A percentile compares a stretch with the other conserved stretches of the same genome.
Evolutionary conservation across 2,329 filamentous ascomycete species (phyloP).

Genomic region (Phaeoacremonium minimum): DNA sequence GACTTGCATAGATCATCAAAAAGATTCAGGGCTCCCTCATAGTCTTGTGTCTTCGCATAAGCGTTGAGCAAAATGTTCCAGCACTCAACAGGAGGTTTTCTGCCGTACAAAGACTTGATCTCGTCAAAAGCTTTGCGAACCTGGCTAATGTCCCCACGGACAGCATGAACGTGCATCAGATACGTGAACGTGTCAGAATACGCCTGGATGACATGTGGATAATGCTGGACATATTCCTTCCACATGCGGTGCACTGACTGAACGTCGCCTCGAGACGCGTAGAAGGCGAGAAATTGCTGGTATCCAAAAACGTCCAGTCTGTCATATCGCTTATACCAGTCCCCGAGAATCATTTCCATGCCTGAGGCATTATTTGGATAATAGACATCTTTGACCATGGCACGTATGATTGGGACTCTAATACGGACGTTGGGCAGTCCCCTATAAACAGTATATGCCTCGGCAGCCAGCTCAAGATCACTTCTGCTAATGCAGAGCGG

Average conservation of each 20-base stretch:
- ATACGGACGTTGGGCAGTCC: conserved; percentile 31
- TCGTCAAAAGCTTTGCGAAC: conserved; percentile 58
- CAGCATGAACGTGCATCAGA: conserved; percentile 68
- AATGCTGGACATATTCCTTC: conserved; percentile 32
- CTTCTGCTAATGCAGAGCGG: conserved; percentile 18
- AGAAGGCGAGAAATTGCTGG: conserved; percentile 43
- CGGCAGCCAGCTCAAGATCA: conserved; percentile 24
- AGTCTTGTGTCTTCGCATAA: conserved; percentile 61
- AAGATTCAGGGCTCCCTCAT: conserved; percentile 57
- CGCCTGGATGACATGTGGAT: conserved; percentile 11
- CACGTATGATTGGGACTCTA: conserved; percentile 31
- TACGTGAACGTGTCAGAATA: conserved; percentile 39
- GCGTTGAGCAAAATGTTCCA: conserved; percentile 79
- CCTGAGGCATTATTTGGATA: conserved; percentile 29
- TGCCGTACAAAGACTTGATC: conserved; percentile 50
- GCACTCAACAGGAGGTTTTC: conserved; percentile 52
- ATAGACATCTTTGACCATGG: conserved; percentile 37
- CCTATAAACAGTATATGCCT: conserved; percentile 43
- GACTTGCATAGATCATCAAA: conserved; percentile 56
- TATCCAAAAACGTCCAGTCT: conserved; percentile 39
- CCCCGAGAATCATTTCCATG: conserved; percentile 41
- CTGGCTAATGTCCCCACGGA: conserved; percentile 57
- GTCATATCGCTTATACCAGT: conserved; percentile 39
- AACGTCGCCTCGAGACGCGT: conserved; percentile 43
- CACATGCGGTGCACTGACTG: conserved; percentile 38